Base-by-base conservation (phyloP, 768 basidiomycete genomes). In the Tylopilus rubrobrunneus region DNA sequence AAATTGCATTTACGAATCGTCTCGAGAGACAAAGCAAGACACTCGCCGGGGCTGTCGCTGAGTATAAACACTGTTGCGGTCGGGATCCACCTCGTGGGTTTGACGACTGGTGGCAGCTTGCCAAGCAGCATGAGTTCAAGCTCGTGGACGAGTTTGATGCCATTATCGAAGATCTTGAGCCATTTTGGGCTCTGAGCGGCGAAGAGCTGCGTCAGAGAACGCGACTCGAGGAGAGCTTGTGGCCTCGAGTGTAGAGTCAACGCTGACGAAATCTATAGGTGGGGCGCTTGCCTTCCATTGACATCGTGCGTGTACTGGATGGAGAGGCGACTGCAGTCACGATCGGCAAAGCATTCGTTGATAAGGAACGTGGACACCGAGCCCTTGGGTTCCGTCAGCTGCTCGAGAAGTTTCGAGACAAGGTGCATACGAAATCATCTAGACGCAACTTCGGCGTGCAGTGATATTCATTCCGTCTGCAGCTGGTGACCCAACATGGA, bases 81-180 rank as follows among this genome's bases (percentile, higher is more conserved):
- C 81, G 89, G 36, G 72, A 82, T 34, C 97, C 97, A 5, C 96
- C 97, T 0, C 82, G 79, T 41, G 96, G 94, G 1, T 99, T 98
- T 58, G 95, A 93, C 65, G 73, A 79, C 28, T 98, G 96, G 96
- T 96, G 85, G 81, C 66, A 71, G 43, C 98, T 92, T 69, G 89
- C 86, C 14, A 73, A 79, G 67, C 75, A 82, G 52, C 80, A 92
- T 69, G 72, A 80, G 7, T 85, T 90, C 45, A 81, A 84, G 61
- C 82, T 98, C 71, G 76, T 89, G 5, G 96, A 98, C 68, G 96
- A 98, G 67, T 98, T 92, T 62, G 91, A 92, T 55, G 78, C 80
- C 5, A 76, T 96, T n/a, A 65, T 81, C 33, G 76, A 78, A 49
- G 96, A 98, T 66, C 71, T 99, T 47, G 82, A 78, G 23, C 94